Conservation (phyloP, 2,329 filamentous ascomycete genomes). For the Aurifilum marmelostoma region DNA sequence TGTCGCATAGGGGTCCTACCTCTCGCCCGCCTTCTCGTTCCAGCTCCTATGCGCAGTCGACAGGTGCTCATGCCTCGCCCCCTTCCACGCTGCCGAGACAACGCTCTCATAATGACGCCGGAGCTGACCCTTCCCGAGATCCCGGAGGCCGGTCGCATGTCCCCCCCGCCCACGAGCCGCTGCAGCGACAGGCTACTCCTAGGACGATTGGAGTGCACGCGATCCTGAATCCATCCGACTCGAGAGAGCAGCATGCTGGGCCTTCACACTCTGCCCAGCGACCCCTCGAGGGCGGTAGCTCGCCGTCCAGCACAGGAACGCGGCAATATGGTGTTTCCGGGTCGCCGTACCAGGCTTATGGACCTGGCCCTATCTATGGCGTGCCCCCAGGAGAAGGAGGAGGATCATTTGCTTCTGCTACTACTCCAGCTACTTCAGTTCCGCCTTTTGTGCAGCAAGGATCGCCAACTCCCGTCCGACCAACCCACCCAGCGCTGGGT, state of each 20-base stretch:
- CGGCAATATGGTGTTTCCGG: slow-evolving; percentile 33
- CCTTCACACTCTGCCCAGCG: slow-evolving; percentile 30
- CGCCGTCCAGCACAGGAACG: slow-evolving; percentile 32
- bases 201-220: slow-evolving; percentile 47
- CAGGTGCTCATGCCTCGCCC: slow-evolving; percentile 39
- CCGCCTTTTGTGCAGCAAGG: slow-evolving; percentile 28
- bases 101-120: slow-evolving; percentile 38
- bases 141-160: slow-evolving; percentile 34
- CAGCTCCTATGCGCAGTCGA: slow-evolving; percentile 49
- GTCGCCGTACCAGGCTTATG: slow-evolving; percentile 30
- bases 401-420: slow-evolving; percentile 12
- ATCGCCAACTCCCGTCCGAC: slow-evolving; percentile 24
- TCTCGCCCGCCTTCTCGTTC: slow-evolving; percentile 59
- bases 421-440: slow-evolving; percentile 25
- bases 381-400: slow-evolving; percentile 17
- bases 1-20: slow-evolving; percentile 65
- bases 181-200: slow-evolving; percentile 37
- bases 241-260: slow-evolving; percentile 33
- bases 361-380: slow-evolving; percentile 16
- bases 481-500: slow-evolving; percentile 33
- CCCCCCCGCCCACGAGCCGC: slow-evolving; percentile 38
- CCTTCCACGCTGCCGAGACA: slow-evolving; percentile 36
- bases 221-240: slow-evolving; percentile 48
- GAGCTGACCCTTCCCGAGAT: slow-evolving; percentile 36
- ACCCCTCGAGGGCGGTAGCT: slow-evolving; percentile 31